Percentiles rank a stretch among this genome's conserved stretches.
Evolutionary conservation across 306 rosid species (phyloP).

Genomic region (Trichosanthes truncata): DNA sequence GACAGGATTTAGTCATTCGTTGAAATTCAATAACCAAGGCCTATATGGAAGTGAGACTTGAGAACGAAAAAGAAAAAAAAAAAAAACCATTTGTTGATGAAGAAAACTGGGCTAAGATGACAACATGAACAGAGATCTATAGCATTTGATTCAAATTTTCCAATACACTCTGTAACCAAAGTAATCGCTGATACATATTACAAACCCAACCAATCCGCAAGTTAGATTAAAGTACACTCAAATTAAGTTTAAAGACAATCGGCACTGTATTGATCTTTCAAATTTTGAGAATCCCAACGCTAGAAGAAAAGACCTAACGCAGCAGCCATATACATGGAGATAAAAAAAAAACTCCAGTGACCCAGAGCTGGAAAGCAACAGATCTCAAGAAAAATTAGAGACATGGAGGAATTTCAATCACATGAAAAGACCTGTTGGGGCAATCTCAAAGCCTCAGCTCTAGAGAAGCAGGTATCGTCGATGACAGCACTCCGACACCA

Average conservation of each 20-base stretch:
- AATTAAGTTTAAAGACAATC: neutral
- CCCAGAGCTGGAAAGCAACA: neutral
- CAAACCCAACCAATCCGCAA: neutral
- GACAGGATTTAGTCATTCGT: neutral
- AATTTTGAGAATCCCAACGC: neutral
- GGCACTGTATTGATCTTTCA: neutral
- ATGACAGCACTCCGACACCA: constrained; percentile 73
- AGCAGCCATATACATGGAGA: neutral
- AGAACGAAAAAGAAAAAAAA: neutral
- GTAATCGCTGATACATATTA: neutral
- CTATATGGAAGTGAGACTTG: neutral
- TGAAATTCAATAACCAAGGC: neutral
- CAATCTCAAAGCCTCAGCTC: constrained; percentile 62
- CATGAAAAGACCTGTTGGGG: constrained; percentile 80
- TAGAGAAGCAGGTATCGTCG: constrained; percentile 71
- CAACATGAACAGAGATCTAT: neutral
- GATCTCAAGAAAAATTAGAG: neutral
- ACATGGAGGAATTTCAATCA: constrained; percentile 16
- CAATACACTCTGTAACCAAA: neutral
- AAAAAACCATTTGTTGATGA: neutral
- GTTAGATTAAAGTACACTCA: neutral
- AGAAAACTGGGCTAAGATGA: neutral
- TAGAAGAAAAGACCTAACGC: neutral
- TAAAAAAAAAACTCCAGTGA: neutral
- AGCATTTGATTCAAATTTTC: neutral